Evolutionary conservation across 768 basidiomycete species (phyloP).

Genomic region (Calocera viscosa): DNA sequence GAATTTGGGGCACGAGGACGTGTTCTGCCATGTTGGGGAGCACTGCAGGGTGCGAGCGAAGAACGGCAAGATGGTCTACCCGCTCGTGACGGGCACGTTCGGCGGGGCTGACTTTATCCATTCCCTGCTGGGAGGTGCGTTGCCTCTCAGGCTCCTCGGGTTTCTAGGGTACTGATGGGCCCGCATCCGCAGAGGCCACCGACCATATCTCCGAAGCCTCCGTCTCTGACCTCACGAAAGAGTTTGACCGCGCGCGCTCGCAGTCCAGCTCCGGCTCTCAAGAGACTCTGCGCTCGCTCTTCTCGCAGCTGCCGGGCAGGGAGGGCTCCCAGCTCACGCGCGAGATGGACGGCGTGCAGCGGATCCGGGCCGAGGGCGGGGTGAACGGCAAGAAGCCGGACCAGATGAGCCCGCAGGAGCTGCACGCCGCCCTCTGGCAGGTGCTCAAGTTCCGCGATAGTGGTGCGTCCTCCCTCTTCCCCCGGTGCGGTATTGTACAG

Average conservation of each 20-base stretch:
- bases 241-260: slow-evolving; percentile 58
- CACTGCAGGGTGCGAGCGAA: slow-evolving; percentile 19
- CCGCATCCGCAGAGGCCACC: neutral
- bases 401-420: slow-evolving; percentile 78
- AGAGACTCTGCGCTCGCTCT: slow-evolving; percentile 45
- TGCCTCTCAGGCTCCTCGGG: neutral
- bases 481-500: neutral
- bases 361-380: slow-evolving; percentile 45
- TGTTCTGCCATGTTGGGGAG: slow-evolving; percentile 82
- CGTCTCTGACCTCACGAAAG: slow-evolving; percentile 72
- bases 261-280: slow-evolving; percentile 32
- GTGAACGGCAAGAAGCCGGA: slow-evolving; percentile 59
- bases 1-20: slow-evolving; percentile 55
- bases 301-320: slow-evolving; percentile 52
- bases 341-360: slow-evolving; percentile 61
- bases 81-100: slow-evolving; percentile 62
- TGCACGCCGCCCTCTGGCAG: slow-evolving; percentile 74
- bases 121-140: slow-evolving; percentile 28
- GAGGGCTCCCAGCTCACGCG: slow-evolving; percentile 50
- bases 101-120: slow-evolving; percentile 68
- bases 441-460: slow-evolving; percentile 75
- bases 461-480: slow-evolving; percentile 30
- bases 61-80: slow-evolving; percentile 19
- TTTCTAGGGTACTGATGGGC: neutral
- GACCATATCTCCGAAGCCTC: slow-evolving; percentile 45